Conservation (phyloP, 352 stramenopile genomes). For the Pythium utonaiense region DNA sequence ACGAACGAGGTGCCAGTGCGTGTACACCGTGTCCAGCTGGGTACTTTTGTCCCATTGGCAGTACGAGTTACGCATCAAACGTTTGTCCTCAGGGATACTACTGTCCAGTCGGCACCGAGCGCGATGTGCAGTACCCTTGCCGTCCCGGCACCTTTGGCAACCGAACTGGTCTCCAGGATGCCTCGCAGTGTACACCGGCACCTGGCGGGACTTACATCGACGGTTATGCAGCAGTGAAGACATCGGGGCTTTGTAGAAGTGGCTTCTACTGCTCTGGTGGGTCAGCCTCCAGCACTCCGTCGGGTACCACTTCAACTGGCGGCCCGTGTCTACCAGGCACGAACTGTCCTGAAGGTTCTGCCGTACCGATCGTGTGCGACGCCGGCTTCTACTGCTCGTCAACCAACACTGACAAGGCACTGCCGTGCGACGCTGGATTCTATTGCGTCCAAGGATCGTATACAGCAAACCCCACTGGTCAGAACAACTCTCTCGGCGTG, state of each 20-base stretch:
- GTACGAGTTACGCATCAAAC: constrained; percentile 35
- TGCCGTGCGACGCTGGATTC: constrained; percentile 76
- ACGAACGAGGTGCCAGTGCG: constrained; percentile 28
- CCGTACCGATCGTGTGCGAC: constrained; percentile 75
- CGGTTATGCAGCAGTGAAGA: constrained; percentile 38
- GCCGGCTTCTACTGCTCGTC: constrained; percentile 78
- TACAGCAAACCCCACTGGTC: constrained; percentile 62
- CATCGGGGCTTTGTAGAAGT: constrained; percentile 56
- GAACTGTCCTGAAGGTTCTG: constrained; percentile 86
- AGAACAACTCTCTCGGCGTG: constrained; percentile 64
- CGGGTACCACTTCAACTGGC: constrained; percentile 31
- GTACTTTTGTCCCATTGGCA: constrained; percentile 38
- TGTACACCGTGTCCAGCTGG: constrained; percentile 32
- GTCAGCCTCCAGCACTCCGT: constrained; percentile 50
- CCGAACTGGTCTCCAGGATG: constrained; percentile 34
- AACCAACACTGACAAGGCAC: constrained; percentile 61
- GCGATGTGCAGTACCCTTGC: constrained; percentile 61
- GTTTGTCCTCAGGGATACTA: constrained; percentile 80
- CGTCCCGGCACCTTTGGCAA: constrained; percentile 76
- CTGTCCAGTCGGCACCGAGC: constrained; percentile 64
- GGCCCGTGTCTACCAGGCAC: constrained; percentile 77
- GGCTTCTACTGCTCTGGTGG: constrained; percentile 83
- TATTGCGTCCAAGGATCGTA: constrained; percentile 88
- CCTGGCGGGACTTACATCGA: constrained; percentile 69
- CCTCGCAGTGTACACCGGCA: constrained; percentile 55